These are phyloP conservation scores for Zygoascus biomembranicola DNA, from an alignment of 805 yeast genomes.

Conservation along the genomic window DNA sequence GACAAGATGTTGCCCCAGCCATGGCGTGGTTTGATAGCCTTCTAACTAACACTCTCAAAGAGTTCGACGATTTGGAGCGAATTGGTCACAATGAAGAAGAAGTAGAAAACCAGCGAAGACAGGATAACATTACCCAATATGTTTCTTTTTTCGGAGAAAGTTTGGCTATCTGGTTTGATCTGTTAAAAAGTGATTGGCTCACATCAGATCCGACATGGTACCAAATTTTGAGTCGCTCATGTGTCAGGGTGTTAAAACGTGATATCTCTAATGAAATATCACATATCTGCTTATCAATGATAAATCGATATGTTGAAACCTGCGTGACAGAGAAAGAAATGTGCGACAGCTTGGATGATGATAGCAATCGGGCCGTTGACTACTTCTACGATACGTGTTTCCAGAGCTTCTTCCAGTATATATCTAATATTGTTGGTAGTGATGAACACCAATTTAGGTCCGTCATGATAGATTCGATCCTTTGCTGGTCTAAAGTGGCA, in stretches of 20 bases:
- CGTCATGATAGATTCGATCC: not conserved
- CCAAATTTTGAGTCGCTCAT: not conserved
- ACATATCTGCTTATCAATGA: not conserved
- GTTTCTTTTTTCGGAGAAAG: not conserved
- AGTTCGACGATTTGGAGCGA: not conserved
- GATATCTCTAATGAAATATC: not conserved
- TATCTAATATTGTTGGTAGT: not conserved
- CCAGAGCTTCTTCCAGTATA: not conserved
- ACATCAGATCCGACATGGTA: not conserved
- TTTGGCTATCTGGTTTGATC: not conserved
- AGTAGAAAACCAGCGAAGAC: not conserved
- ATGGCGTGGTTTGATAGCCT: constrained; percentile 4
- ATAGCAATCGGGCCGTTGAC: not conserved
- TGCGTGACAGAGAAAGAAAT: not conserved
- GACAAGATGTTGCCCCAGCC: not conserved
- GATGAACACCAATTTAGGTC: not conserved
- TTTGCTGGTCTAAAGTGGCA: not conserved
- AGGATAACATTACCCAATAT: not conserved
- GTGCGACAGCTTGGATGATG: not conserved
- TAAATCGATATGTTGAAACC: not conserved
- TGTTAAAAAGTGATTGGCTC: not conserved
- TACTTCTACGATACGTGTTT: not conserved
- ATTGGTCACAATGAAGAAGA: not conserved
- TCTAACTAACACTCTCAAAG: constrained; percentile 1
- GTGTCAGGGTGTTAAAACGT: not conserved